Evolutionary conservation across 2,329 filamentous ascomycete species (phyloP), one percentile per base, ranked within the genome.

Genomic region (Graphium sp.): DNA sequence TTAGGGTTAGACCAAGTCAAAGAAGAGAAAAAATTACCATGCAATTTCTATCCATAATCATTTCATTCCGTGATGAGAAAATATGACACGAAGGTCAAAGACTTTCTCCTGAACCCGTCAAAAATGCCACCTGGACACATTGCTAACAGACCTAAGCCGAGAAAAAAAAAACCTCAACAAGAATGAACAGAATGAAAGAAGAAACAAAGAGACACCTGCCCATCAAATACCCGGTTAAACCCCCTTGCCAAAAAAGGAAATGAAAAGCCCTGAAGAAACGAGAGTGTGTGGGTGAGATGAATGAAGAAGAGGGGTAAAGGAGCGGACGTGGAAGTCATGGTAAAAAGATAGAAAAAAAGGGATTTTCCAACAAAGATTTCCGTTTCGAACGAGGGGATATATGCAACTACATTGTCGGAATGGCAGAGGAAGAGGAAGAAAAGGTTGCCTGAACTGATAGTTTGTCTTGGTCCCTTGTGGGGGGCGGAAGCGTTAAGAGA

Each of bases 241-340:
- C 9, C 9, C 12, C 13, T 14, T 21, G 14, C 15, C 18, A 28
- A 34, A 22, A 14, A 25, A 25, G 17, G 11, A 29, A 26, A 12
- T 18, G 18, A 26, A 16, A 32, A 34, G 10, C 29, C 17, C 7
- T 28, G 19, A 20, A 33, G 17, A 31, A 27, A 31, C 15, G 18
- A 22, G 23, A 15, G 17, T 9, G 12, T 28, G 12, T 18, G 19
- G 23, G 20, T 14, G 13, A 26, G 26, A 16, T 26, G 23, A 28
- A 16, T 28, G 22, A n/a, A 22, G 17, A 21, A 18, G 12, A 29
- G 17, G 15, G 17, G 12, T 18, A 15, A 22, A 21, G 24, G 12
- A 10, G 12, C n/a, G 6, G 14, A 26, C 6, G 15, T 16, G 15
- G 24, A 11, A 26, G 12, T 26, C n/a, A 24, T 6, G 22, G 22